Evolutionary conservation across 805 yeast genomes (phyloP), one percentile per base, ranked within the genome.

Genomic region (Yamadazyma takamatsuzukensis): DNA sequence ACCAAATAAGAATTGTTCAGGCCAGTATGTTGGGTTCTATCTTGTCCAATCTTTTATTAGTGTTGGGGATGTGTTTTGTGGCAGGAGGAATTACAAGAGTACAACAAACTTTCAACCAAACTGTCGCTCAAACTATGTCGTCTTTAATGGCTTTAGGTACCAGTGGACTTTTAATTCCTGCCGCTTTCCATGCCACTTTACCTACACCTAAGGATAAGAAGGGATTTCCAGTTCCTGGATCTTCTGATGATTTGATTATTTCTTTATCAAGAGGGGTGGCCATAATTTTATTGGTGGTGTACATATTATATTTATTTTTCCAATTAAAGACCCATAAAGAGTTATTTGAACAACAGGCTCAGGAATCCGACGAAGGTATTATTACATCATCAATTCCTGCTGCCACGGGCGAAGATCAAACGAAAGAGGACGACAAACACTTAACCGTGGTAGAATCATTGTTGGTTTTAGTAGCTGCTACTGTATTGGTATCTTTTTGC

Each of bases 121-220:
- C 97, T 1, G 97, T 89, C 6, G 98, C 98, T 4, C 97, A 93
- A 61, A 89, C 97, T 6, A 93, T 93, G 98, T 76, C 88, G 21
- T 88, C 97, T 1, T 70, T 93, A 44, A 76, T 93, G 78, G 95
- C 95, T 2, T 78, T 93, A 36, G 85, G 96, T 3, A 80, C 93
- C 29, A 82, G 93, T 23, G 89, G 96, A 2, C 70, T 93, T 48
- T 61, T 93, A 52, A 80, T 93, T 32, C 98, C 98, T 2, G 97
- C 98, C 3, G 97, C 97, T 0, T 93, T 90, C 74, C 87, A 84
- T 49, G 86, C 95, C 5, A 72, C 89, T 5, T 61, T 85, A 40
- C 90, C 78, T 4, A 54, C 72, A 19, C 17, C 27, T 11, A 56
- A 62, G 18, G 60, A 52, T 21, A 65, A 65, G 16, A 39, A 37